These are phyloP conservation scores for Takakia lepidozioides DNA, from an alignment of 225 moss, liverwort and hornwort species.

Conservation along the genomic window DNA sequence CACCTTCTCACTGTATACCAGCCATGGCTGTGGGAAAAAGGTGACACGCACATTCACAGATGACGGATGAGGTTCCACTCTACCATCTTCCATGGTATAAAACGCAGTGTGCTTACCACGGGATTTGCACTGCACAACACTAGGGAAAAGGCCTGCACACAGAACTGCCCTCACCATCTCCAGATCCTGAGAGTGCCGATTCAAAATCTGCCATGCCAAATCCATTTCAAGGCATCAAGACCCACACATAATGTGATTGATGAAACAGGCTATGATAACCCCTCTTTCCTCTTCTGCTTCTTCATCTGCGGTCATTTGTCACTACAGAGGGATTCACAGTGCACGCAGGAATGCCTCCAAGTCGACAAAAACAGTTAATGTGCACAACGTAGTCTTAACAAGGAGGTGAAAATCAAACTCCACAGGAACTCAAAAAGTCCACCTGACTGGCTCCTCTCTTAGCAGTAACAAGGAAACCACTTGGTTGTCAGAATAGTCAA, in stretches of 20 bases:
- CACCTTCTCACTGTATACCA: slow-evolving; percentile 52
- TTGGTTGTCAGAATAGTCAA: too few species aligned
- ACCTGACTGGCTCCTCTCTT: too few species aligned
- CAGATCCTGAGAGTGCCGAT: slow-evolving; percentile 45
- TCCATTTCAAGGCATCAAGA: too few species aligned
- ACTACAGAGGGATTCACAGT: too few species aligned
- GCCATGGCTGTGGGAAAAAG: slow-evolving; percentile 48
- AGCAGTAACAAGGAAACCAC: too few species aligned
- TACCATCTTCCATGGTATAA: slow-evolving; percentile 59
- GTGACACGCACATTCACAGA: slow-evolving; percentile 51
- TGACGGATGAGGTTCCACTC: slow-evolving; percentile 64
- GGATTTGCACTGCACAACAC: slow-evolving; percentile 59
- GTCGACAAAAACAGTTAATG: neutral
- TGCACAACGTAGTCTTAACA: neutral
- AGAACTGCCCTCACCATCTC: slow-evolving; percentile 71
- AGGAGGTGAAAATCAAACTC: neutral
- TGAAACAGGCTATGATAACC: too few species aligned
- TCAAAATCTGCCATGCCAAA: slow-evolving; percentile 34
- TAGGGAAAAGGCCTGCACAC: slow-evolving; percentile 75
- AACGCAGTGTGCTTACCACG: slow-evolving; percentile 34
- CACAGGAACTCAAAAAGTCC: neutral
- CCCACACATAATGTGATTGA: too few species aligned
- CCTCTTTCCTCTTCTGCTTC: too few species aligned
- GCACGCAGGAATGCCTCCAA: too few species aligned
- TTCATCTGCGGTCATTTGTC: too few species aligned